A percentile compares a stretch with the other conserved stretches of the same genome.
Evolutionary conservation across 225 moss, liverwort and hornwort genomes (phyloP).

Genomic region (Bryoerythrophyllum caledonicum): DNA sequence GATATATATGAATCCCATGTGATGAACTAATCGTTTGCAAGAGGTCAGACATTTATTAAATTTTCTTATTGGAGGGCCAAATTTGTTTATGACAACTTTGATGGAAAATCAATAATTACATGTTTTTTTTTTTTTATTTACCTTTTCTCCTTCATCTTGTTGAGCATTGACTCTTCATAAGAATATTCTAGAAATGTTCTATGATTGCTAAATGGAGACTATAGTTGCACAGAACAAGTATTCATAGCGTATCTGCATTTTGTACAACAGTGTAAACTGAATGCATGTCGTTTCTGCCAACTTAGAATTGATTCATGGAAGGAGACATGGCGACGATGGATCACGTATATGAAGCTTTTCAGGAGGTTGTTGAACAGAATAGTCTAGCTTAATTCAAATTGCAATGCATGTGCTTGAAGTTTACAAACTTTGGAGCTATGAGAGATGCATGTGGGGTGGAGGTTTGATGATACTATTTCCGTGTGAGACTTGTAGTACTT

Average conservation of each 20-base stretch:
- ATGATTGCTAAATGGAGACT: no score
- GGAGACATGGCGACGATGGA: background rate
- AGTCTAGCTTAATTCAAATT: background rate
- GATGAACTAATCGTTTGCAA: no score
- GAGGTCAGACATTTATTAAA: background rate
- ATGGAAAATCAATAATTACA: no score
- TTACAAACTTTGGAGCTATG: background rate
- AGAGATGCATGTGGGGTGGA: background rate
- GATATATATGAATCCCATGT: no score
- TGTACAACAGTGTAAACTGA: background rate
- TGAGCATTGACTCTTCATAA: no score
- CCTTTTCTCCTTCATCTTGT: no score
- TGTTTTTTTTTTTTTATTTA: no score
- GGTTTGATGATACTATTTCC: no score
- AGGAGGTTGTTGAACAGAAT: background rate
- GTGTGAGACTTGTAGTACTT: no score
- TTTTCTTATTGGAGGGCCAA: background rate
- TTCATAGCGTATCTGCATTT: background rate
- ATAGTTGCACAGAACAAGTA: background rate
- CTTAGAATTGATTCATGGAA: background rate
- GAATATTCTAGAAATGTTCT: no score
- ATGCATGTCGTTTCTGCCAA: background rate
- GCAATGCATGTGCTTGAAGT: background rate
- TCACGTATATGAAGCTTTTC: background rate
- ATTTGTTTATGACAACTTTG: no score